phyloP scores from a whole-genome alignment of 202 grass and related monocot species.

The Hordeum pubiflorum region DNA sequence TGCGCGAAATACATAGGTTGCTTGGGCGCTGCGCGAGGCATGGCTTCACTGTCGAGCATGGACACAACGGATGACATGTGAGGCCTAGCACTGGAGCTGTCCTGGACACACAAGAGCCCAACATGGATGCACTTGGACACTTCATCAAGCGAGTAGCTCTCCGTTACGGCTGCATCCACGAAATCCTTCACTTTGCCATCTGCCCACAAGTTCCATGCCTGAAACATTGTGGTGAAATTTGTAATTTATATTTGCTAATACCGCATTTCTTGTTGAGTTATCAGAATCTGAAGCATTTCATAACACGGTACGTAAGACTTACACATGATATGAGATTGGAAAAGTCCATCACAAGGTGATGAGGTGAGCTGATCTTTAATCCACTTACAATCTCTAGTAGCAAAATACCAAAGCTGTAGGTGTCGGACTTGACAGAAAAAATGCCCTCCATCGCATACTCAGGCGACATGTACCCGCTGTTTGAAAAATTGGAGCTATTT shows the following conservation, averaged over 20 bases:
- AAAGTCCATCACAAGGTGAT: background rate
- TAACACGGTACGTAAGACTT: background rate
- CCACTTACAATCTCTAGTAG: constrained; percentile 39
- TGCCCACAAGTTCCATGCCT: constrained; percentile 30
- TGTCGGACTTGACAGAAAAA: constrained; percentile 34
- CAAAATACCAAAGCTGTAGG: constrained; percentile 40
- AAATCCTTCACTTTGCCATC: constrained; percentile 9
- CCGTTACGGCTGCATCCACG: background rate
- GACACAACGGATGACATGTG: constrained; percentile 13
- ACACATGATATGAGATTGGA: background rate
- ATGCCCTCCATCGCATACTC: constrained; percentile 37
- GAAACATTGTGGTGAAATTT: background rate
- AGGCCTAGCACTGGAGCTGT: background rate
- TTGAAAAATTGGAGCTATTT: background rate
- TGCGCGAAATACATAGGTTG: background rate
- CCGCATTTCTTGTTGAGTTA: background rate
- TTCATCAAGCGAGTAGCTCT: background rate
- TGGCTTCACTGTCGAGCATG: constrained; percentile 22
- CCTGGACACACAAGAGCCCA: constrained; percentile 24
- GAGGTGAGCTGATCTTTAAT: background rate
- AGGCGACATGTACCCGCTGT: constrained; percentile 42
- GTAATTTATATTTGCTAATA: background rate
- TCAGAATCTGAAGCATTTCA: background rate
- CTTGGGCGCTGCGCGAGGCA: background rate
- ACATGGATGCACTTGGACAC: constrained; percentile 19